phyloP scores from a whole-genome alignment of 1,139 yeast species.

The Pichia sp. region DNA sequence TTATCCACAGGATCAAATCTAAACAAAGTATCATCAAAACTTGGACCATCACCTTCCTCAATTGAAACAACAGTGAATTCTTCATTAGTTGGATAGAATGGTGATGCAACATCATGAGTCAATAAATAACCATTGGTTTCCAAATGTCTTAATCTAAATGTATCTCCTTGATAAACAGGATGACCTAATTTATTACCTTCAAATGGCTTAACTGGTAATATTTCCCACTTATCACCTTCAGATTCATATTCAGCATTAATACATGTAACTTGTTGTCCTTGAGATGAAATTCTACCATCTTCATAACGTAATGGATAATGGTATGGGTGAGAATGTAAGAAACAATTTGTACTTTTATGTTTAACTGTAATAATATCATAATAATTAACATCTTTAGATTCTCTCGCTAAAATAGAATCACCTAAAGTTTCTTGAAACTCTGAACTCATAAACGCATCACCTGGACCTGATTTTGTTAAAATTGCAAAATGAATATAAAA shows the following conservation, averaged over 20 bases:
- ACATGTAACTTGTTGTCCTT: slow-evolving; percentile 92
- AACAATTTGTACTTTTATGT: slow-evolving; percentile 70
- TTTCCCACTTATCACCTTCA: slow-evolving; percentile 78
- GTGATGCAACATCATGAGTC: slow-evolving; percentile 98
- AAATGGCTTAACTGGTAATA: slow-evolving; percentile 53
- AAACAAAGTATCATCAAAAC: slow-evolving; percentile 73
- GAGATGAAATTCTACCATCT: slow-evolving; percentile 93
- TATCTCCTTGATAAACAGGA: slow-evolving; percentile 54
- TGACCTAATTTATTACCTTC: slow-evolving; percentile 30
- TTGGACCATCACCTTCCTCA: slow-evolving; percentile 51
- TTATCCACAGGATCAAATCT: slow-evolving; percentile 59
- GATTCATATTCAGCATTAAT: slow-evolving; percentile 36
- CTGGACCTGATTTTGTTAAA: slow-evolving; percentile 85
- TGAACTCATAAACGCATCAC: slow-evolving; percentile 88
- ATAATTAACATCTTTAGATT: slow-evolving; percentile 67
- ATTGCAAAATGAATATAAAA: slow-evolving; percentile 85
- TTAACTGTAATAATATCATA: slow-evolving; percentile 70
- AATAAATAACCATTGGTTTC: slow-evolving; percentile 71
- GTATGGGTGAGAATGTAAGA: slow-evolving; percentile 72
- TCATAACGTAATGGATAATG: slow-evolving; percentile 87
- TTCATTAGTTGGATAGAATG: slow-evolving; percentile 81
- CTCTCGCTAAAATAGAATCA: slow-evolving; percentile 72
- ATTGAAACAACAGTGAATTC: slow-evolving; percentile 72
- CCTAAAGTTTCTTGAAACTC: slow-evolving; percentile 88
- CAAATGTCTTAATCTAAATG: slow-evolving; percentile 75